These are phyloP conservation scores for Colletotrichum sp. DNA, from an alignment of 2,329 filamentous ascomycete species.

Conservation along the genomic window DNA sequence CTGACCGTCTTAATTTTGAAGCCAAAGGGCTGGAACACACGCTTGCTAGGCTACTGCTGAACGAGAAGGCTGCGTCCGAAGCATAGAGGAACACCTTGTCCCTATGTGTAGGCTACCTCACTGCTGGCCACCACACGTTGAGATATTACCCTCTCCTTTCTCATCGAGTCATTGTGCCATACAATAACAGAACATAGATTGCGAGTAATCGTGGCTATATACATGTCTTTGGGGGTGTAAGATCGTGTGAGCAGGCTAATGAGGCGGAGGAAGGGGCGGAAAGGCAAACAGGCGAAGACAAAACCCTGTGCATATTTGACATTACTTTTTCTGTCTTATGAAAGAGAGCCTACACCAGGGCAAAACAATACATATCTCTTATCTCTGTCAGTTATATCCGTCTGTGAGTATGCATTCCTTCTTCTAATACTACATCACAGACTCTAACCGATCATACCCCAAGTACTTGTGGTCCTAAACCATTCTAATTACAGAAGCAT, in stretches of 20 bases:
- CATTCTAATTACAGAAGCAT: neutral
- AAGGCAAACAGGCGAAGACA: neutral
- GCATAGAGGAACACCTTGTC: neutral
- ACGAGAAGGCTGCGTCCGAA: neutral
- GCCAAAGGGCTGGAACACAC: neutral
- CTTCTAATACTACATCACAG: neutral
- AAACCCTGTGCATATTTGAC: neutral
- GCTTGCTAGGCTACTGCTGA: neutral
- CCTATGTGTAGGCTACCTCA: neutral
- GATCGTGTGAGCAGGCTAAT: neutral
- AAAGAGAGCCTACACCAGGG: neutral
- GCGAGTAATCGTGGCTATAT: neutral
- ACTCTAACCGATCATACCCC: neutral
- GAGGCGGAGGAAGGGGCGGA: neutral
- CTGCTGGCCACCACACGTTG: neutral
- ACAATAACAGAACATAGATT: rapidly evolving
- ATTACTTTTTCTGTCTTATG: neutral
- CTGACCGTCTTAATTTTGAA: no score
- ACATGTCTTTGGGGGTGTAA: neutral
- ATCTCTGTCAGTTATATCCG: neutral
- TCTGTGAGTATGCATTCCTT: neutral
- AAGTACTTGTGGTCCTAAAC: neutral
- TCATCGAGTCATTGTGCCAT: neutral
- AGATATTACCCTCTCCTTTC: neutral
- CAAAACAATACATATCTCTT: neutral